Evolutionary conservation across 2,329 filamentous ascomycete genomes (phyloP), one percentile per base, ranked within the genome.

Genomic region (Arthrobotrys musiformis): DNA sequence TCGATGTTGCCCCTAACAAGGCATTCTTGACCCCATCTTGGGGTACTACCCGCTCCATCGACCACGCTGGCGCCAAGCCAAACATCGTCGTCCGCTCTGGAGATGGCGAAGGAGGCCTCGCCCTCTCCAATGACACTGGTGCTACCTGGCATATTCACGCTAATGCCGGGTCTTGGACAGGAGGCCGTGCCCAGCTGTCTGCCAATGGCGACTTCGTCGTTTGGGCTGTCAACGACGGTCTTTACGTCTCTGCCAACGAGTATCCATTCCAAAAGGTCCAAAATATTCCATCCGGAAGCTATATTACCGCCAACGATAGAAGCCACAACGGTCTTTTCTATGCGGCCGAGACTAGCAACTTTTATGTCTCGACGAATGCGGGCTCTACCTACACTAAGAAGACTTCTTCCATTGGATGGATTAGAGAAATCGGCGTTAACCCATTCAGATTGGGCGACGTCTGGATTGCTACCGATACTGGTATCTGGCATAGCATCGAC

Each of bases 361-460:
- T 89, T 79, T 89, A 88, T 79, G 84, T 87, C 13, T 89, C 87
- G 11, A 85, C 83, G 4, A 82, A 89, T 80, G 83, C 82, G 0
- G 88, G 85, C 0, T 80, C 83, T 0, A 86, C 85, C 13, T 89
- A 89, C 78, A 79, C 83, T 2, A 81, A 83, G 8, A 77, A 67
- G 13, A 66, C 73, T 5, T 66, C 66, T 17, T 77, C 73, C 0
- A 70, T 77, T 26, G 67, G 70, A 35, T 84, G 82, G 1, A 81
- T 84, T 17, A 83, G 91, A 70, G 89, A 89, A 40, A 85, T 91
- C 8, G 87, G 87, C 17, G 85, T 85, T 0, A 85, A 90, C 79
- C 89, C 89, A 0, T 85, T 86, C 7, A 84, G 85, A 15, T 87
- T 88, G 0, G 90, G 90, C 15, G 87, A 89, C 56, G 85, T 92